Percentiles rank a stretch among this genome's conserved stretches.
Conservation (phyloP, 495 filamentous ascomycete genomes). For the Xanthoparmelia taractica region DNA sequence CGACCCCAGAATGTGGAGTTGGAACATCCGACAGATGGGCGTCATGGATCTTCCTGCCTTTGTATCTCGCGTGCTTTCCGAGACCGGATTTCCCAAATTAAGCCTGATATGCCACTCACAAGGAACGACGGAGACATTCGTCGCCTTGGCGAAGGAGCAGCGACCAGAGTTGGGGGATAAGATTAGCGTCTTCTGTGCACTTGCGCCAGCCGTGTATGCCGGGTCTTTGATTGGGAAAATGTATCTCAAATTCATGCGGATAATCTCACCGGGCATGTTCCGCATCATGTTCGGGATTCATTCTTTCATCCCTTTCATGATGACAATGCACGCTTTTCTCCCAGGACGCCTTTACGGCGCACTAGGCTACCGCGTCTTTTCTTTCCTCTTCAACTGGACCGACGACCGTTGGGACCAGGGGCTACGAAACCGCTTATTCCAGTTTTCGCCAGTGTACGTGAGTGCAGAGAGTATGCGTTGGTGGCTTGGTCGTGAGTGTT, state of each 20-base stretch:
- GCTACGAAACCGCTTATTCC: conserved; percentile 76
- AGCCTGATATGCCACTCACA: conserved; percentile 85
- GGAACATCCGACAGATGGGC: conserved; percentile 95
- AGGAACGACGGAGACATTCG: conserved; percentile 83
- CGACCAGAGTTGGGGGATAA: conserved; percentile 77
- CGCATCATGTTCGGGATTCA: conserved; percentile 85
- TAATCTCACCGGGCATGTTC: conserved; percentile 69
- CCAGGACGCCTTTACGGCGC: conserved; percentile 66
- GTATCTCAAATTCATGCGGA: conserved; percentile 88
- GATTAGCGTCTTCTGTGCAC: conserved; percentile 85
- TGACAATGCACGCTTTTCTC: conserved; percentile 64
- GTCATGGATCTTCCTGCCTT: conserved; percentile 84
- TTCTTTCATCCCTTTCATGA: conserved; percentile 93
- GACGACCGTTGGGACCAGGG: conserved; percentile 80
- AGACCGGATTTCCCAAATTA: conserved; percentile 77
- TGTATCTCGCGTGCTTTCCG: conserved; percentile 70
- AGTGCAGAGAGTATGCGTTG: conserved; percentile 87
- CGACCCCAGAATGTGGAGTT: conserved; percentile 94
- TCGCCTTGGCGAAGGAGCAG: conserved; percentile 87
- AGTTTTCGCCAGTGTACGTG: conserved; percentile 86
- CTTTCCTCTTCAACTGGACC: conserved; percentile 84
- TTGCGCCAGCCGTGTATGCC: conserved; percentile 87
- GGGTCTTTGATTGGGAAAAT: conserved; percentile 78
- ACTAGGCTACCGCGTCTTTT: conserved; percentile 84
- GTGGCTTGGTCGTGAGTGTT: conserved; percentile 91